Percentiles rank a stretch among this genome's conserved stretches.
Conservation (phyloP, 2,329 filamentous ascomycete species). For the Madurella mycetomatis region DNA sequence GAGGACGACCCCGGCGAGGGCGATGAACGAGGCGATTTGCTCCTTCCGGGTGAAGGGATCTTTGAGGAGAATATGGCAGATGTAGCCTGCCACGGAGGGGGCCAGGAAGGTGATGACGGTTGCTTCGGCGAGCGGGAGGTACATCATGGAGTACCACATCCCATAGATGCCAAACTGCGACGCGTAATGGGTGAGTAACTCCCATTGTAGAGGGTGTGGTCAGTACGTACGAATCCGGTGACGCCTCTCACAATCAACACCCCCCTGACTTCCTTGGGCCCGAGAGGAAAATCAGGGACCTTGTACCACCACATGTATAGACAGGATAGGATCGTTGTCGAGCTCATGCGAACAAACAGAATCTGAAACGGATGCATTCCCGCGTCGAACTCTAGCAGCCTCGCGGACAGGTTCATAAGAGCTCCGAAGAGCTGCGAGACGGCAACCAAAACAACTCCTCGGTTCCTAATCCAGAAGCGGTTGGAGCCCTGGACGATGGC, state of each 20-base stretch:
- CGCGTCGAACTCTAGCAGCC: conserved; percentile 68
- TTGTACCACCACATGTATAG: conserved; percentile 69
- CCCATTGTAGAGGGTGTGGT: conserved; percentile 34
- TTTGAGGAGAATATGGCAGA: conserved; percentile 68
- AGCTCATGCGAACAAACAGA: conserved; percentile 71
- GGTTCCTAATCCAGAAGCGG: conserved; percentile 59
- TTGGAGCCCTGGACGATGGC: conserved; percentile 24
- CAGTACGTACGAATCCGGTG: conserved; percentile 48
- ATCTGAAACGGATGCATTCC: conserved; percentile 81
- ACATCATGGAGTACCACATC: conserved; percentile 64
- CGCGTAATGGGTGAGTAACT: neutral
- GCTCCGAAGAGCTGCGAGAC: conserved; percentile 75
- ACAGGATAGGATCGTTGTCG: conserved; percentile 64
- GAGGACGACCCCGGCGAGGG: conserved; percentile 73
- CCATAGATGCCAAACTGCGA: conserved; percentile 67
- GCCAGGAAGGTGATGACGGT: conserved; percentile 86
- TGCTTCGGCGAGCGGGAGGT: conserved; percentile 79
- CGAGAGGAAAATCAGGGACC: conserved; percentile 67
- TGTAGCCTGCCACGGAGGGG: conserved; percentile 72
- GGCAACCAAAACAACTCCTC: conserved; percentile 68
- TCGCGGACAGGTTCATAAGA: conserved; percentile 78
- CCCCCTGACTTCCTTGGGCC: conserved; percentile 59
- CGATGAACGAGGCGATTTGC: conserved; percentile 69
- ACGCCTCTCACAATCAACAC: conserved; percentile 66
- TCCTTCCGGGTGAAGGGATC: conserved; percentile 77